Percentiles rank a stretch among this genome's conserved stretches.
These are phyloP conservation scores for Neopestalotiopsis sp. DNA, from an alignment of 2,329 filamentous ascomycete genomes.

Conservation along the genomic window DNA sequence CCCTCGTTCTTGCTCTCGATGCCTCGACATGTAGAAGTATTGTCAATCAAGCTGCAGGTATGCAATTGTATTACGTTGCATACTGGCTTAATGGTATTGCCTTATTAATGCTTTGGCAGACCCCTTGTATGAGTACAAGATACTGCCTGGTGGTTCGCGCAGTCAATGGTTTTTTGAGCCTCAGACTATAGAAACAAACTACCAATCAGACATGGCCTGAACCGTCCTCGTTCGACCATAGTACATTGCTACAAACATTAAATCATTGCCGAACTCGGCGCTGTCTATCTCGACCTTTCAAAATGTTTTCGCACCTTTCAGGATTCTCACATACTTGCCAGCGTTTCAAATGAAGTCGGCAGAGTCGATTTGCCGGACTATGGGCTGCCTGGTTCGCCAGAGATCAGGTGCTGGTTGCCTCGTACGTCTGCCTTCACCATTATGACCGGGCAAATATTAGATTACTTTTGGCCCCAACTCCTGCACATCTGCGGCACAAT, in stretches of 20 bases:
- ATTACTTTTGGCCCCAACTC: too few species aligned
- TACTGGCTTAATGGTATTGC: neutral
- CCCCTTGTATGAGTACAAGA: neutral
- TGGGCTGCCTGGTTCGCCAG: too few species aligned
- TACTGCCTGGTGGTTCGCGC: neutral
- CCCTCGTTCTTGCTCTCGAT: neutral
- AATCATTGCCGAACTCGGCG: neutral
- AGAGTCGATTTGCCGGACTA: too few species aligned
- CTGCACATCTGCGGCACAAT: too few species aligned
- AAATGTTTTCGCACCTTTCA: neutral
- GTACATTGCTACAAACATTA: neutral
- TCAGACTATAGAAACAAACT: too few species aligned
- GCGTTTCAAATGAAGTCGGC: too few species aligned
- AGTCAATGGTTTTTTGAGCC: neutral
- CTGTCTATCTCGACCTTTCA: neutral
- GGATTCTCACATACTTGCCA: too few species aligned
- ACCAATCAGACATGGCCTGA: neutral
- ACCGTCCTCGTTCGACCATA: neutral
- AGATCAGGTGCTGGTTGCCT: too few species aligned
- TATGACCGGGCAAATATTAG: too few species aligned
- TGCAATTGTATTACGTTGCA: neutral
- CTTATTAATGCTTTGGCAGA: neutral
- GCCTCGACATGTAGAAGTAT: neutral
- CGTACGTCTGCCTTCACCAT: too few species aligned
- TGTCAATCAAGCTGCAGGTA: neutral